Conservation (phyloP, 805 yeast species). For the Metschnikowia arizonensis region DNA sequence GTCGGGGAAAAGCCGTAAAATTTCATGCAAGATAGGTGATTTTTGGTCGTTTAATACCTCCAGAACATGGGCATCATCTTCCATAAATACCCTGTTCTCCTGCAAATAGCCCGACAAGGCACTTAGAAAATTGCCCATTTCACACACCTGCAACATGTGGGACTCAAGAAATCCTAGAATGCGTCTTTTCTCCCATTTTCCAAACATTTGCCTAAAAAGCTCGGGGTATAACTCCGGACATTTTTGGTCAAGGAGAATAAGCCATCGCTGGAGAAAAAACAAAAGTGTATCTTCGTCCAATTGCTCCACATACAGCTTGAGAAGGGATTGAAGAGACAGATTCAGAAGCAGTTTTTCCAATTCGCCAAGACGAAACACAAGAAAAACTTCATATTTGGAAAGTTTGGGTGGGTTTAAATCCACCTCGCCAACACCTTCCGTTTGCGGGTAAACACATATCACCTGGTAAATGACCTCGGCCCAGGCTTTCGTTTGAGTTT, state of each 20-base stretch:
- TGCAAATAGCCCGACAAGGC: slow-evolving; percentile 7
- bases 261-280: slow-evolving; percentile 45
- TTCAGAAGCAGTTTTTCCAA: slow-evolving; percentile 17
- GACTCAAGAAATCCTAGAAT: slow-evolving; percentile 5
- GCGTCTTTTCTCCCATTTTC: not conserved
- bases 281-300: slow-evolving; percentile 5
- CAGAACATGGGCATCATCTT: too few relatives aligned
- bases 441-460: slow-evolving; percentile 38
- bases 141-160: slow-evolving; percentile 9
- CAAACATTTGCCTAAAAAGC: slow-evolving; percentile 7
- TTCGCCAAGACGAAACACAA: slow-evolving; percentile 50
- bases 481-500: slow-evolving; percentile 17
- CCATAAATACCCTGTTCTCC: not conserved
- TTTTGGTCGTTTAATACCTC: too few relatives aligned
- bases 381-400: slow-evolving; percentile 17
- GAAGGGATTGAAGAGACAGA: not conserved
- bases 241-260: slow-evolving; percentile 38
- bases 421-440: slow-evolving; percentile 15
- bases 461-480: slow-evolving; percentile 49
- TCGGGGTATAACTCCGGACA: slow-evolving; percentile 22
- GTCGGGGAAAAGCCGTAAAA: slow-evolving; percentile 9
- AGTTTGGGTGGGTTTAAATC: not conserved
- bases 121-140: slow-evolving; percentile 9
- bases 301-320: slow-evolving; percentile 12
- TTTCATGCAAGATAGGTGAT: slow-evolving; percentile 1